These are phyloP conservation scores for Psophocarpus tetragonolobus DNA, from an alignment of 306 rosid genomes.

Conservation along the genomic window DNA sequence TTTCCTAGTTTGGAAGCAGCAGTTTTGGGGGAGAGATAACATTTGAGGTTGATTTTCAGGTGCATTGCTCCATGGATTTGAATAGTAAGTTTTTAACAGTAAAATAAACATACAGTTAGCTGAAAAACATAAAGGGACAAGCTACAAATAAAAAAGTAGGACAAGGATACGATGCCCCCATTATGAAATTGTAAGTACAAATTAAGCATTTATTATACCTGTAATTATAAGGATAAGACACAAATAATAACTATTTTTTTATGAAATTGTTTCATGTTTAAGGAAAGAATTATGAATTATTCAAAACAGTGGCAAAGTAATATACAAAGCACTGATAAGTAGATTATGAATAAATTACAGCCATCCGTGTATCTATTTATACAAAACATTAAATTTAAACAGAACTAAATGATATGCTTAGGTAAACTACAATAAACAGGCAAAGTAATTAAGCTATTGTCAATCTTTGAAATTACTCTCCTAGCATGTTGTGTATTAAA, in stretches of 20 bases:
- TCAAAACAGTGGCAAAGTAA: neutral
- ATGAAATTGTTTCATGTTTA: neutral
- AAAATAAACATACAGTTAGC: neutral
- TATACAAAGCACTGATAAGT: slow-evolving; percentile 11
- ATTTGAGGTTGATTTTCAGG: neutral
- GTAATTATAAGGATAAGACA: neutral
- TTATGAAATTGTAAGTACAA: neutral
- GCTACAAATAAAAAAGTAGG: neutral
- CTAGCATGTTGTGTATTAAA: neutral
- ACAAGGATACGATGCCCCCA: neutral
- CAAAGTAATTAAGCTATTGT: slow-evolving; percentile 12
- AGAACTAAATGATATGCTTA: slow-evolving; percentile 2
- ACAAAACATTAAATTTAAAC: neutral
- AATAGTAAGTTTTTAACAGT: neutral
- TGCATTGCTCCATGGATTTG: neutral
- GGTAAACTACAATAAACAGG: neutral
- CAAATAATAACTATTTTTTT: neutral
- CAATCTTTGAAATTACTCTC: slow-evolving; percentile 8
- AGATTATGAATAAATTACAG: neutral
- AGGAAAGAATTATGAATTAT: neutral
- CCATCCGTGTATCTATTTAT: neutral
- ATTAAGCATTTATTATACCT: neutral
- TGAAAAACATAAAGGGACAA: neutral
- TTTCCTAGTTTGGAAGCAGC: neutral
- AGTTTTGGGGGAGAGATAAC: slow-evolving; percentile 15